These are phyloP conservation scores for Fusarium solani-melongenae DNA, from an alignment of 2,329 filamentous ascomycete genomes.

Conservation along the genomic window DNA sequence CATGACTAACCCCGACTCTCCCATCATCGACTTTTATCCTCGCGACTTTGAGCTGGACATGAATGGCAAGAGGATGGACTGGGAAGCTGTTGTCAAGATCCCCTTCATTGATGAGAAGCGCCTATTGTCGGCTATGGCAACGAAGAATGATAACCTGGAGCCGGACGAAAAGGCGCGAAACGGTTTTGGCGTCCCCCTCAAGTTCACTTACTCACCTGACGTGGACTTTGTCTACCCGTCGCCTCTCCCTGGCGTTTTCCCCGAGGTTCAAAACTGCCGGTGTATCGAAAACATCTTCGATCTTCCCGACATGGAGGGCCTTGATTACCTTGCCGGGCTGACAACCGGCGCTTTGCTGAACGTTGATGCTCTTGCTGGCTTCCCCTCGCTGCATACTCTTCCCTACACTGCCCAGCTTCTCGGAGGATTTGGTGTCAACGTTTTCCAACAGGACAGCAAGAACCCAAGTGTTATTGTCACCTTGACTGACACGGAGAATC, in stretches of 20 bases:
- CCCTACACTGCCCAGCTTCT: constrained; percentile 81
- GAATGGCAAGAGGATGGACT: constrained; percentile 99
- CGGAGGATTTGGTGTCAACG: constrained; percentile 84
- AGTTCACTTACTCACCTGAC: constrained; percentile 87
- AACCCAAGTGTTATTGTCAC: constrained; percentile 98
- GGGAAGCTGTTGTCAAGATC: constrained; percentile 99
- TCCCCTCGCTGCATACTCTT: constrained; percentile 88
- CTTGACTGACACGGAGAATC: constrained; percentile 77
- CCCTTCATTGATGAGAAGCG: constrained; percentile 96
- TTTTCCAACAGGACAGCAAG: constrained; percentile 95
- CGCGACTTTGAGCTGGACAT: constrained; percentile 97
- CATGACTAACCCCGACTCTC: constrained; percentile 90
- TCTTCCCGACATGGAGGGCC: constrained; percentile 88
- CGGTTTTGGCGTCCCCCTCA: constrained; percentile 89
- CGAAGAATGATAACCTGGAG: constrained; percentile 82
- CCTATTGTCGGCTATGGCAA: constrained; percentile 84
- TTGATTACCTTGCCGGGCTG: constrained; percentile 86
- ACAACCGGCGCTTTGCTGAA: constrained; percentile 87
- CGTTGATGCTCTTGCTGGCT: constrained; percentile 86
- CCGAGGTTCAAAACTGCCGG: constrained; percentile 85
- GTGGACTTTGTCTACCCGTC: constrained; percentile 87
- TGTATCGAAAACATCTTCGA: constrained; percentile 98
- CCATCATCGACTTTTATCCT: constrained; percentile 98
- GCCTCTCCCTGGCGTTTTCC: constrained; percentile 89
- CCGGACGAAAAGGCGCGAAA: constrained; percentile 85